Base-by-base conservation (phyloP, 768 basidiomycete species). In the Cubamyces lactineus region DNA sequence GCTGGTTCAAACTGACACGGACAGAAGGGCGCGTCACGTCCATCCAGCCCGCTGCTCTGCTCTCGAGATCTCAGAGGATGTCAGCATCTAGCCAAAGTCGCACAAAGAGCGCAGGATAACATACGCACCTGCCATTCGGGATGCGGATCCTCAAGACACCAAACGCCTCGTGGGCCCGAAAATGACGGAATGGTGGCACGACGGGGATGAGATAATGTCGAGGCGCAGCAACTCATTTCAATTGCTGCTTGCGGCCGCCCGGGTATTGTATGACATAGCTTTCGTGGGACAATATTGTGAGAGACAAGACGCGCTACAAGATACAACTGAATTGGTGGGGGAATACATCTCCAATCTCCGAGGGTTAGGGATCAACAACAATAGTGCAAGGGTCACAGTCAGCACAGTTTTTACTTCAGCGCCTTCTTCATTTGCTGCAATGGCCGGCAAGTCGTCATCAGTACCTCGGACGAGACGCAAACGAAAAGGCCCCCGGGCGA, bases 371-470 rank as follows among this genome's bases (percentile, higher is more conserved):
- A 16, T 23, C n/a, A 23, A 49, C 47, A 54, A 2, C 39, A 21
- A 26, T 30, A 24, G 34, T 34, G 28, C 28, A 11, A 11, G 5
- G 34, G 34, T 34, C 34, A 34, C 61, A 17, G 19, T 26, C 48
- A 49, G 16, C 24, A 23, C 11, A 23, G 17, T 28, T 16, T 24
- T 63, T 61, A 90, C 76, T 91, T 91, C 77, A 92, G 71, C 1
- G 88, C 88, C 61, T 87, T 86, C 76, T 89, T 91, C 89, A 92
- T 89, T 81, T 85, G 86, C 89, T 91, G 64, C n/a, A 38, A 39
- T 34, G 9, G 55, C n/a, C 57, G 9, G 28, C 38, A 24, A 34
- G 51, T 42, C 26, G 48, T 38, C 5, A 17, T 40, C 24, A 53
- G 40, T 53, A 68, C 34, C 60, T 11, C 52, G 16, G 24, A 24